Evolutionary conservation across 176 grass and related monocot genomes (phyloP).

Genomic region (Eleusine coracana): DNA sequence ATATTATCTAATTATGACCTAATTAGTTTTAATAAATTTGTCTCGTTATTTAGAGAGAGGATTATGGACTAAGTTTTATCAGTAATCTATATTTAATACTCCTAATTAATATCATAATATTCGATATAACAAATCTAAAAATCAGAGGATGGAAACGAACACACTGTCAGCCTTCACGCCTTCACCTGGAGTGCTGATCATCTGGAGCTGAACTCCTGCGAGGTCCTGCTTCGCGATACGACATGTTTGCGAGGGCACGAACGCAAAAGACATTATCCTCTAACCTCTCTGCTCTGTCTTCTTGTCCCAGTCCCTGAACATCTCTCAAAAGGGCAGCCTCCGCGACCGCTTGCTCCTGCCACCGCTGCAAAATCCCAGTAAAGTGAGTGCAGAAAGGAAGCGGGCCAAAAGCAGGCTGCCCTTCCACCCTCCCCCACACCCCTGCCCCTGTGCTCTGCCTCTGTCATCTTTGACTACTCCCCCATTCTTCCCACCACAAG

Average conservation of each 20-base stretch:
- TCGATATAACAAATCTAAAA: too few species aligned
- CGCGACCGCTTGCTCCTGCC: slow-evolving; percentile 7
- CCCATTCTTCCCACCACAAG: not conserved
- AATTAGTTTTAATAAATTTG: too few species aligned
- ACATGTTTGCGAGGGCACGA: not conserved
- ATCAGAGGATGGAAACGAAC: too few species aligned
- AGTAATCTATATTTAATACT: too few species aligned
- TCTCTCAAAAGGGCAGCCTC: slow-evolving; percentile 35
- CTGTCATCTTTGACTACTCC: slow-evolving; percentile 54
- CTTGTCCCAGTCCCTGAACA: not conserved
- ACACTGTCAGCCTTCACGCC: not conserved
- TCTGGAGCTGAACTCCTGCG: not conserved
- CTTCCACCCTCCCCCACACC: not conserved
- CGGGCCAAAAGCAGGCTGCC: slow-evolving; percentile 22
- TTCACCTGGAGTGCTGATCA: not conserved
- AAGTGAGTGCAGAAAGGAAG: slow-evolving; percentile 57
- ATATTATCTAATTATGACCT: too few species aligned
- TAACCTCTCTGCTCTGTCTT: not conserved
- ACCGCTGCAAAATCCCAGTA: slow-evolving; percentile 56
- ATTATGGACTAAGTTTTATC: too few species aligned
- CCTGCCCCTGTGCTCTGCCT: slow-evolving; percentile 1
- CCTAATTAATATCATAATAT: too few species aligned
- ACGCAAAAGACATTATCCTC: slow-evolving; percentile 11
- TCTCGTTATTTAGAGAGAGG: too few species aligned
- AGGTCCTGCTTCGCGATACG: not conserved